A percentile compares a stretch with the other conserved stretches of the same genome.
Conservation (phyloP, 2,329 filamentous ascomycete genomes). For the Epichloe hybrida region DNA sequence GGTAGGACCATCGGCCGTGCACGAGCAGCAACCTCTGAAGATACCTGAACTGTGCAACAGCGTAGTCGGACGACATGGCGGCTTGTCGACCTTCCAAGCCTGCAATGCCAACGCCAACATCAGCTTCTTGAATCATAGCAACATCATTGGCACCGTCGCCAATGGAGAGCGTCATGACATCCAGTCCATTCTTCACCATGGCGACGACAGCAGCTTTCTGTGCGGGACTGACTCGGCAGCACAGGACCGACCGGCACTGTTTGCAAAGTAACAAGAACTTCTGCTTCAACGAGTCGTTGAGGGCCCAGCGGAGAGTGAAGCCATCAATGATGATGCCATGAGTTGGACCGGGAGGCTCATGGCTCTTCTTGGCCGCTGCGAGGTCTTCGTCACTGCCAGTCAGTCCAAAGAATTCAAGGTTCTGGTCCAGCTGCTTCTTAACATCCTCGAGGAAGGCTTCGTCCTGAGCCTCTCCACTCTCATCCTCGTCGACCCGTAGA, state of each 20-base stretch:
- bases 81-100: conserved; percentile 86
- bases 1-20: conserved; percentile 93
- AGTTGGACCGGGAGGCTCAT: conserved; percentile 73
- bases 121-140: conserved; percentile 94
- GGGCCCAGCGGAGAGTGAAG: conserved; percentile 77
- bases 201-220: conserved; percentile 95
- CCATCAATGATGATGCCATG: conserved; percentile 93
- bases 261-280: conserved; percentile 94
- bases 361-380: conserved; percentile 61
- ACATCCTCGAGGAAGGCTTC: conserved; percentile 42
- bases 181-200: conserved; percentile 87
- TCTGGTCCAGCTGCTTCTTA: conserved; percentile 58
- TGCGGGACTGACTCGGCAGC: conserved; percentile 90
- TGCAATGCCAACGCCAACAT: conserved; percentile 92
- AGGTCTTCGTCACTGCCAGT: conserved; percentile 80
- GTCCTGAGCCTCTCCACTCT: conserved; percentile 32
- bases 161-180: conserved; percentile 91
- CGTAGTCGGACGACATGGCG: conserved; percentile 92
- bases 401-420: conserved; percentile 60
- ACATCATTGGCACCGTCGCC: conserved; percentile 94
- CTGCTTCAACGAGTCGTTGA: conserved; percentile 71
- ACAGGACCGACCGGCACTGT: conserved; percentile 90
- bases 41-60: conserved; percentile 87
- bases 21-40: conserved; percentile 75
- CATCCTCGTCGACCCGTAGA: conserved; percentile 70